Evolutionary conservation across 768 basidiomycete genomes (phyloP), one percentile per base, ranked within the genome.

Genomic region (Baorangia bicolor): DNA sequence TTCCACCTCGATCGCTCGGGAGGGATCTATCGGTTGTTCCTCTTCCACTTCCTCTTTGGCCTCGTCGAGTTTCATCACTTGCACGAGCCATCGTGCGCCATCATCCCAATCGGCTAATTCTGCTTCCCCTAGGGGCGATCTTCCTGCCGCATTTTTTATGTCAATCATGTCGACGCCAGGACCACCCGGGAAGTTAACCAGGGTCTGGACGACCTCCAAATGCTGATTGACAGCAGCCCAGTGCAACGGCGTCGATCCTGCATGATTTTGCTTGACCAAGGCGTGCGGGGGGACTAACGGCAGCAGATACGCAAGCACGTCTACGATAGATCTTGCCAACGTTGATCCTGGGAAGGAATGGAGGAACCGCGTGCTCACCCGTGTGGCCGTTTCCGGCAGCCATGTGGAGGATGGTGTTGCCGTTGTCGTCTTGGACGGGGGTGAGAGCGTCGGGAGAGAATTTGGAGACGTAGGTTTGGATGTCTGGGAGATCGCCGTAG

Each of bases 161-260:
- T 88, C 92, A 63, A 92, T 93, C 59, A 87, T 72, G 64, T 80
- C 78, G 27, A 80, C 69, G 1, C 93, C 85, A 2, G 86, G 85
- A 0, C 87, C 87, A 21, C 61, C 64, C 0, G 80, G 73, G 60
- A 78, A 79, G 49, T 77, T 70, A 12, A 92, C 81, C 30, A 93
- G 81, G 34, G 75, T 77, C 67, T 86, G 78, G 1, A 81, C 78
- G 44, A 85, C 67, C 8, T 72, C 67, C 4, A 96, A 81, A 62
- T 95, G 94, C 3, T 80, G 75, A 69, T 97, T 98, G 38, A 94
- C 70, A 3, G 90, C 84, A 0, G 94, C 94, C 94, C 94, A 97
- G 66, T 98, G 95, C 7, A 97, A 73, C 8, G 95, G 81, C 3
- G 91, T 95, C 25, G 94, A 95, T 49, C 84, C 79, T 0, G 90